Evolutionary conservation across 2,329 filamentous ascomycete genomes (phyloP), one percentile per base, ranked within the genome.

Genomic region (Xylaria polymorpha): DNA sequence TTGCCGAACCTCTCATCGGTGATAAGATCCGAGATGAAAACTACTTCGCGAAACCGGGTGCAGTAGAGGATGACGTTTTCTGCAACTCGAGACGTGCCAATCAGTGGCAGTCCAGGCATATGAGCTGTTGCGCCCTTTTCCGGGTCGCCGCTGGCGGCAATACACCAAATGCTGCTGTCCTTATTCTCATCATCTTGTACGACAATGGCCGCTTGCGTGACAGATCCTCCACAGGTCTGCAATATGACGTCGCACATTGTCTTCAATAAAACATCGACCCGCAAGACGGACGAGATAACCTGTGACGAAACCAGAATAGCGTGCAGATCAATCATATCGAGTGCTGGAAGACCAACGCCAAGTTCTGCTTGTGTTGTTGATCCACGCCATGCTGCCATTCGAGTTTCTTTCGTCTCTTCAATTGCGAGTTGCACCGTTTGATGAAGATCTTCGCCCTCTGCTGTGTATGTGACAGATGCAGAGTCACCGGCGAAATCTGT

Each of bases 171-270:
- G n/a, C 82, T 81, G 3, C 83, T 82, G 46, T 35, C 25, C 18
- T 87, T 79, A 3, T 83, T 81, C 46, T 88, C 87, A 55, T 90
- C 87, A 66, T 92, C 91, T 74, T 92, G 89, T 9, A 94, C 88
- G 25, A 94, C 85, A 62, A 95, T 92, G 15, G 91, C 92, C 20
- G 91, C 92, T 6, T 91, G 83, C 1, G 91, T 91, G 9, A 91
- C 91, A 8, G 88, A 85, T 39, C 88, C 87, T 46, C 91, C 92
- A 61, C 91, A 94, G 0, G 91, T 93, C 73, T 94, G 91, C 32
- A 94, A 80, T 58, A 94, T 93, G 70, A 94, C 92, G 70, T 93
- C 90, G 73, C 91, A 93, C 89, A 95, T 93, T 50, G 92, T 94
- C 75, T 91, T 90, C 69, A 94, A 85, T 4, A 95, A 85, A 74